Evolutionary conservation across 495 filamentous ascomycete species (phyloP).

Genomic region (Durotheca rogersii): DNA sequence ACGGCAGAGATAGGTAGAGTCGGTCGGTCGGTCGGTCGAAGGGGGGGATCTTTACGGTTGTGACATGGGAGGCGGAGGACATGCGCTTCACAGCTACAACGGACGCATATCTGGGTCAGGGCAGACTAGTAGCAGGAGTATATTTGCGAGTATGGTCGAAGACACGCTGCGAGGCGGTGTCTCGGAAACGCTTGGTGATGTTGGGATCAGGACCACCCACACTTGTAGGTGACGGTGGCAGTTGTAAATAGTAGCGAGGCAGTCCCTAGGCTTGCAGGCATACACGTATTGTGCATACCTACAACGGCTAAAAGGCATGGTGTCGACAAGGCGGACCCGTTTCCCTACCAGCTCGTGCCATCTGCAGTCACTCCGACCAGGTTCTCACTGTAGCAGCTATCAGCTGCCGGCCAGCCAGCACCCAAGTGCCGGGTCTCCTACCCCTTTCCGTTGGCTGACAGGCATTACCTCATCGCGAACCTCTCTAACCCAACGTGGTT

Average conservation of each 20-base stretch:
- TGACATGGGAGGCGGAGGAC: constrained; percentile 28
- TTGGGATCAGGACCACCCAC: neutral
- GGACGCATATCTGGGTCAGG: constrained; percentile 26
- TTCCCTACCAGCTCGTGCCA: constrained; percentile 28
- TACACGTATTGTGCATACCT: too few relatives aligned
- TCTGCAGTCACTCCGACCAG: constrained; percentile 26
- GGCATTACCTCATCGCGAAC: constrained; percentile 2
- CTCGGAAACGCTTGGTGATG: constrained; percentile 2
- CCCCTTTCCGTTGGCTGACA: too few relatives aligned
- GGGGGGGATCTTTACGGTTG: constrained; percentile 24
- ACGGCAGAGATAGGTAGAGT: constrained; percentile 26
- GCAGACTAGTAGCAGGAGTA: constrained; percentile 2
- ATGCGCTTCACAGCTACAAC: constrained; percentile 32
- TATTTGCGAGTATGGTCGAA: constrained; percentile 9
- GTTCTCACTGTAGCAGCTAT: neutral
- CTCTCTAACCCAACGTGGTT: too few relatives aligned
- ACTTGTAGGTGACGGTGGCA: too few relatives aligned
- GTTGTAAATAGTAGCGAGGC: too few relatives aligned
- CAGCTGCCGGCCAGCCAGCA: too few relatives aligned
- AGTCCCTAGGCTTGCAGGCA: too few relatives aligned
- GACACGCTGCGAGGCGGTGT: constrained; percentile 3
- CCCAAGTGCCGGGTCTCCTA: too few relatives aligned
- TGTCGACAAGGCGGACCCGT: constrained; percentile 6
- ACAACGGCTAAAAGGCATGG: constrained; percentile 9
- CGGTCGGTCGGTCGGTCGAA: neutral